Conservation (phyloP, 148 eudicot genomes). For the Diospyros lotus region DNA sequence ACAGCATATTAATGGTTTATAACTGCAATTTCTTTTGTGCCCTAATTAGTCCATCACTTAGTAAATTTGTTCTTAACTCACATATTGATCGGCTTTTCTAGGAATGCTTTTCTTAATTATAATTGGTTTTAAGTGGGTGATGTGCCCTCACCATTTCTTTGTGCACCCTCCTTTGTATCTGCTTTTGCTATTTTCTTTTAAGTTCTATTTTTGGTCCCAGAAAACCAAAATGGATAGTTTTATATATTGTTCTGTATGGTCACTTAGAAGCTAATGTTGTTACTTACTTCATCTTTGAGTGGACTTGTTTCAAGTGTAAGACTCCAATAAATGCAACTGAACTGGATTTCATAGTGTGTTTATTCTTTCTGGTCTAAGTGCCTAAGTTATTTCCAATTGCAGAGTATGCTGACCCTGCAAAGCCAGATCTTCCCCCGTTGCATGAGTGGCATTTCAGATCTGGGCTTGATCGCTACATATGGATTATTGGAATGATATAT, state of each 20-base stretch:
- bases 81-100: too few species aligned
- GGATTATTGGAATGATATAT: conserved; percentile 95
- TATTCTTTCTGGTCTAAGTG: conserved; percentile 7
- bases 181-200: conserved; percentile 9
- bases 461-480: conserved; percentile 92
- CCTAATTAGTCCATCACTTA: background rate
- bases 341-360: background rate
- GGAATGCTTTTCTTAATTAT: background rate
- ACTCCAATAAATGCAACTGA: background rate
- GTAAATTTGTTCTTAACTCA: background rate
- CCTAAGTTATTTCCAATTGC: conserved; percentile 17
- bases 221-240: background rate
- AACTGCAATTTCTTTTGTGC: background rate
- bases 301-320: background rate
- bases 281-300: background rate
- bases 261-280: background rate
- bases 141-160: background rate
- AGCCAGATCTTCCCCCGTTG: conserved; percentile 77
- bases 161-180: background rate
- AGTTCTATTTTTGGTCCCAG: background rate
- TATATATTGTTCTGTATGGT: too few species aligned
- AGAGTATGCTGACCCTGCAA: conserved; percentile 90
- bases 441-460: conserved; percentile 99
- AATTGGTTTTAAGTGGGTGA: background rate
- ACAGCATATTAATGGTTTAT: background rate